phyloP scores from a whole-genome alignment of 176 grass and related monocot genomes.

The Ensete glaucum region DNA sequence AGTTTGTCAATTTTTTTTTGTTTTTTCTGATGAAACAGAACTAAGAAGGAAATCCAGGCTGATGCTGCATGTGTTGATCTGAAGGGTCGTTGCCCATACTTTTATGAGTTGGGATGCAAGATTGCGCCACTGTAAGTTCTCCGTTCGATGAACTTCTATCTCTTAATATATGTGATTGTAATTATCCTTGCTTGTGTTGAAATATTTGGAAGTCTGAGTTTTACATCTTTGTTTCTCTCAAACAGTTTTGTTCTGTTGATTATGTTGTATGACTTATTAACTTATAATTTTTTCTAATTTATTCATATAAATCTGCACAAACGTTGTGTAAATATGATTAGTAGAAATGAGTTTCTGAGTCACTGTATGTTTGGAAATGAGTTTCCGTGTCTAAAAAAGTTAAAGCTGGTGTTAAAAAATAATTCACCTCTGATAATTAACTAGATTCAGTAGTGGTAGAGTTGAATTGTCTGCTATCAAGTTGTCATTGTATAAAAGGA shows the following conservation, averaged over 20 bases:
- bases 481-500: too few species aligned
- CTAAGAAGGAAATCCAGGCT: slow-evolving; percentile 80
- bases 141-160: not conserved
- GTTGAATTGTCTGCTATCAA: too few species aligned
- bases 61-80: slow-evolving; percentile 93
- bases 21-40: not conserved
- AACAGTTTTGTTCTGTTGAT: too few species aligned
- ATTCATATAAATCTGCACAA: too few species aligned
- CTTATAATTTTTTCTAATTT: too few species aligned
- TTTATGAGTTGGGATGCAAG: slow-evolving; percentile 90
- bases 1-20: too few species aligned
- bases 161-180: not conserved
- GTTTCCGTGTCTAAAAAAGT: not conserved
- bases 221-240: too few species aligned
- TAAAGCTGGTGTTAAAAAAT: too few species aligned
- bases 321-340: not conserved
- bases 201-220: not conserved
- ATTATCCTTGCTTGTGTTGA: not conserved
- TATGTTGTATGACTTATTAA: too few species aligned
- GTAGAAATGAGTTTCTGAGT: not conserved
- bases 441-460: too few species aligned
- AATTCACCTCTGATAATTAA: too few species aligned
- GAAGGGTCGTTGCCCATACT: slow-evolving; percentile 62
- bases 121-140: slow-evolving; percentile 70
- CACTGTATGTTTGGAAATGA: not conserved